Percentiles rank a stretch among this genome's conserved stretches.
Evolutionary conservation across 495 filamentous ascomycete genomes (phyloP).

Genomic region (Daldinia decipiens): DNA sequence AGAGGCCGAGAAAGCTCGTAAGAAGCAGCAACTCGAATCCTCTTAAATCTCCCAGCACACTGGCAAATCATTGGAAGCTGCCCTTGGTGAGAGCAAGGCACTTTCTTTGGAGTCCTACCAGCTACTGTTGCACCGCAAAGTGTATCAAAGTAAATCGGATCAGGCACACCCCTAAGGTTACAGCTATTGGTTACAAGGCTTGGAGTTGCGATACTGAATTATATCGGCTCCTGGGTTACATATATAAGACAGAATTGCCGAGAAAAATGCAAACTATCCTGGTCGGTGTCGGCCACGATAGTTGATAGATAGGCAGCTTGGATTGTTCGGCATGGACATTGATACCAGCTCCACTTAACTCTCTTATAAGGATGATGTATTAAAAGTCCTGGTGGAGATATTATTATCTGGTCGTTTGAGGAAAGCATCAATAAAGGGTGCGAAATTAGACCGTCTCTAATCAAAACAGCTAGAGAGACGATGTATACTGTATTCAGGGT

Average conservation of each 20-base stretch:
- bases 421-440: neutral
- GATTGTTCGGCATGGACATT: neutral
- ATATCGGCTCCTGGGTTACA: neutral
- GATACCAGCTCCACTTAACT: neutral
- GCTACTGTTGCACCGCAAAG: conserved; percentile 23
- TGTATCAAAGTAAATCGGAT: conserved; percentile 21
- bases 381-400: neutral
- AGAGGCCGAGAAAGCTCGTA: conserved; percentile 39
- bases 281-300: neutral
- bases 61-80: conserved; percentile 5
- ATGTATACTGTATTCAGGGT: conserved; percentile 5
- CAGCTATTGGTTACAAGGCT: conserved; percentile 13
- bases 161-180: conserved; percentile 13
- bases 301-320: neutral
- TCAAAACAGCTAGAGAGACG: neutral
- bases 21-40: conserved; percentile 35
- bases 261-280: neutral
- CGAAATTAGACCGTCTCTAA: neutral
- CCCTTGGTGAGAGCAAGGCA: conserved; percentile 1
- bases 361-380: neutral
- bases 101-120: conserved; percentile 17
- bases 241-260: neutral
- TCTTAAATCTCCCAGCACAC: conserved; percentile 17
- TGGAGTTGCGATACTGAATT: neutral
- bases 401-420: neutral